Evolutionary conservation across 306 rosid species (phyloP).

Genomic region (Begonia peltatifolia): DNA sequence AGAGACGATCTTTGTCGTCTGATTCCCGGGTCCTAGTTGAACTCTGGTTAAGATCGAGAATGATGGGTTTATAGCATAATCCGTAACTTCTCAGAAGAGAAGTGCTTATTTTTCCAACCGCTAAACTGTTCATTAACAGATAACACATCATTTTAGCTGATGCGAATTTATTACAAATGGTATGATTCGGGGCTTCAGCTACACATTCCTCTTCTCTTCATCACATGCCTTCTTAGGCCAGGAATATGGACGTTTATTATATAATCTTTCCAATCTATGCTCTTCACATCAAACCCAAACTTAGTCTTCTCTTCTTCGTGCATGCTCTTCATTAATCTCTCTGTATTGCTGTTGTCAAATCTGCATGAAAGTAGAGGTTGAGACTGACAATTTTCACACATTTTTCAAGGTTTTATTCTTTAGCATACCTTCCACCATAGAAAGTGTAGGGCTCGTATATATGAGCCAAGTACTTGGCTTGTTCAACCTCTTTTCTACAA

Average conservation of each 20-base stretch:
- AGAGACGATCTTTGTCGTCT: no score
- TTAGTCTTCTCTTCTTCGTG: conserved; percentile 66
- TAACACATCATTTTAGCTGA: no score
- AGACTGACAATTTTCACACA: no score
- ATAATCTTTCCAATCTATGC: conserved; percentile 75
- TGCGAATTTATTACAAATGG: background rate
- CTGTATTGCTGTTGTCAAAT: conserved; percentile 75
- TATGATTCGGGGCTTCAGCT: conserved; percentile 1
- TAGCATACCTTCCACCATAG: conserved; percentile 74
- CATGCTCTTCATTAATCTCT: conserved; percentile 60
- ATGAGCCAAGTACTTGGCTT: conserved; percentile 76
- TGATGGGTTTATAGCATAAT: no score
- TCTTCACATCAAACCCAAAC: conserved; percentile 70
- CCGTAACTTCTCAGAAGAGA: no score
- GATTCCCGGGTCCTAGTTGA: no score
- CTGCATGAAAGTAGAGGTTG: conserved; percentile 21
- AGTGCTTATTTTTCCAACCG: no score
- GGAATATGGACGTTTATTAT: conserved; percentile 81
- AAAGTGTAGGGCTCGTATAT: conserved; percentile 85
- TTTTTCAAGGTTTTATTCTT: no score
- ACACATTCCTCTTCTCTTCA: conserved; percentile 69
- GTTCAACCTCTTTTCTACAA: conserved; percentile 76
- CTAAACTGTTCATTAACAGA: no score
- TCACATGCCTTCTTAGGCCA: conserved; percentile 72
- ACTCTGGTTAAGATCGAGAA: no score